Evolutionary conservation across 225 moss, liverwort and hornwort species (phyloP).

Genomic region (Bryum argenteum): DNA sequence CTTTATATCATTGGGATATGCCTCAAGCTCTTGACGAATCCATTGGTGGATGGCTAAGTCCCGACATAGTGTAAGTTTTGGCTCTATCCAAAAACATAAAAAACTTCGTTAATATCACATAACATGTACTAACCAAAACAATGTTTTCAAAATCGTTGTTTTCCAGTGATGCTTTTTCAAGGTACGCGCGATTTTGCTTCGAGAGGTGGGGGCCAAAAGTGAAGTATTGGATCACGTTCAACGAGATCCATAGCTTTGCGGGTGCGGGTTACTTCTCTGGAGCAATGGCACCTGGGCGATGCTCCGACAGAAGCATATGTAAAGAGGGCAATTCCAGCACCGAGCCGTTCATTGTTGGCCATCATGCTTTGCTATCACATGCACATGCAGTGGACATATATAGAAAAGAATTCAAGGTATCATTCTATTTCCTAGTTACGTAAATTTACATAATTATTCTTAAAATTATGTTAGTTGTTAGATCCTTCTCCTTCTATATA

Average conservation of each 20-base stretch:
- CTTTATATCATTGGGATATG: constrained; percentile 74
- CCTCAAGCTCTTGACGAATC: constrained; percentile 63
- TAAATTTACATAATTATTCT: no score
- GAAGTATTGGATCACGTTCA: constrained; percentile 86
- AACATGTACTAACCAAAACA: background rate
- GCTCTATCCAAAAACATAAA: no score
- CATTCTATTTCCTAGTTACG: no score
- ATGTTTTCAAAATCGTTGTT: background rate
- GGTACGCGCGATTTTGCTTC: constrained; percentile 30
- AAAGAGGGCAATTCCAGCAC: constrained; percentile 1
- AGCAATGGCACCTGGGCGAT: constrained; percentile 33
- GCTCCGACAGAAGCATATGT: background rate
- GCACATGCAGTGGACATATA: constrained; percentile 22
- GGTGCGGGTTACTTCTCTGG: background rate
- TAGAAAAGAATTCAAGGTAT: constrained; percentile 41
- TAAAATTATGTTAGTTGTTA: no score
- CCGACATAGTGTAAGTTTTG: constrained; percentile 60
- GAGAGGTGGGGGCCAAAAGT: constrained; percentile 49
- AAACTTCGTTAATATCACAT: no score
- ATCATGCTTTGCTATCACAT: constrained; percentile 41
- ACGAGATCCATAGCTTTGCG: constrained; percentile 63
- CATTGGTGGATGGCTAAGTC: constrained; percentile 62
- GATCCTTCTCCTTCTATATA: no score
- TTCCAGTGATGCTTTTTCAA: constrained; percentile 18
- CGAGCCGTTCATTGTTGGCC: constrained; percentile 26